Evolutionary conservation across 129 eudicot species (phyloP).

Genomic region (Saussurea involucrata): DNA sequence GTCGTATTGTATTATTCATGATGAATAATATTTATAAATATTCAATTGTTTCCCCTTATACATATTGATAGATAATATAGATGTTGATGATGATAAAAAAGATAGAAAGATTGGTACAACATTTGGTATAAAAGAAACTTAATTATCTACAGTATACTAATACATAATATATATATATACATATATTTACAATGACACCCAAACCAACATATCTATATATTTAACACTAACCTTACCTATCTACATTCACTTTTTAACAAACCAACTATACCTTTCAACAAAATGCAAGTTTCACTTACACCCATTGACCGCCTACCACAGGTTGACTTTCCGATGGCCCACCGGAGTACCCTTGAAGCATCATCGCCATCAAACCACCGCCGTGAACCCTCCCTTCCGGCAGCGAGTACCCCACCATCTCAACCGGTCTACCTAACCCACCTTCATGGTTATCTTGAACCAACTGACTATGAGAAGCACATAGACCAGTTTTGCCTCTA

Average conservation of each 20-base stretch:
- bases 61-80: too few species aligned
- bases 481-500: slow-evolving; percentile 67
- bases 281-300: slow-evolving; percentile 23
- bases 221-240: not conserved
- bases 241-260: not conserved
- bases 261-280: not conserved
- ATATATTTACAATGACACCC: not conserved
- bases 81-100: not conserved
- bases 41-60: too few species aligned
- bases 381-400: slow-evolving; percentile 96
- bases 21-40: too few species aligned
- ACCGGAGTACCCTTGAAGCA: slow-evolving; percentile 45
- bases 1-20: too few species aligned
- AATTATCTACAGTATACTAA: not conserved
- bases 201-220: not conserved
- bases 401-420: slow-evolving; percentile 32
- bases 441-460: slow-evolving; percentile 28
- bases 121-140: not conserved
- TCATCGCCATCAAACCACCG: slow-evolving; percentile 83
- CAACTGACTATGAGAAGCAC: slow-evolving; percentile 54
- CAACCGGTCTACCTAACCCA: slow-evolving; percentile 7
- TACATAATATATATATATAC: not conserved
- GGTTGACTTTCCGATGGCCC: slow-evolving; percentile 11
- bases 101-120: not conserved
- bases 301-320: slow-evolving; percentile 29